Percentiles rank a stretch among this genome's conserved stretches.
Conservation (phyloP, 768 basidiomycete species). For the Sarcomyxa edulis region DNA sequence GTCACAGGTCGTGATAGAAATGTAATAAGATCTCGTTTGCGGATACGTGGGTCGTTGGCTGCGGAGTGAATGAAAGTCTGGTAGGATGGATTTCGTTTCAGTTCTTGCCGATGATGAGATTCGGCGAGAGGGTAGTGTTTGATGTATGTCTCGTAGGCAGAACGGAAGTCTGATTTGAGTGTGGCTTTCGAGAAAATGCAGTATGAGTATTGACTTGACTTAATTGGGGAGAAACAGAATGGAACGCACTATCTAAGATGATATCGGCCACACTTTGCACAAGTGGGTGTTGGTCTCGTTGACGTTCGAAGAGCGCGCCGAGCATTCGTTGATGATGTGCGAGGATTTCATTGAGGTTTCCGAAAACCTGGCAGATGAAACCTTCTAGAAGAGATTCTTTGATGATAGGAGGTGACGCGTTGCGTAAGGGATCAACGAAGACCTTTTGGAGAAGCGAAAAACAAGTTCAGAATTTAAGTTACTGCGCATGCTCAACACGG, state of each 20-base stretch:
- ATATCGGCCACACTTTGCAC: conserved; percentile 82
- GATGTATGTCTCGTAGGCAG: conserved; percentile 76
- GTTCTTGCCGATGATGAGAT: conserved; percentile 73
- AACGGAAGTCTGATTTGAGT: conserved; percentile 45
- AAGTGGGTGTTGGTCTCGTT: conserved; percentile 81
- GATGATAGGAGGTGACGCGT: conserved; percentile 63
- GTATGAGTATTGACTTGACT: conserved; percentile 13
- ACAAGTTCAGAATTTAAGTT: no score
- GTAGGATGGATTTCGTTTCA: conserved; percentile 64
- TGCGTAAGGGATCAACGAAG: conserved; percentile 62
- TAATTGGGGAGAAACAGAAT: neutral
- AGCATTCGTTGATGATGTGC: conserved; percentile 66
- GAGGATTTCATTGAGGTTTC: conserved; percentile 69
- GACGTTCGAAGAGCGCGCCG: conserved; percentile 67
- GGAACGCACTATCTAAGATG: conserved; percentile 64
- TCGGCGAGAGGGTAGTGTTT: conserved; percentile 87
- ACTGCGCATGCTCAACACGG: no score
- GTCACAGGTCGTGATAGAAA: conserved; percentile 86
- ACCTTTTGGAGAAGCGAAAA: conserved; percentile 47
- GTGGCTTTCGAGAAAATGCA: conserved; percentile 28
- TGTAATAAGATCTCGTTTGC: conserved; percentile 72
- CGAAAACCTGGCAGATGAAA: conserved; percentile 82
- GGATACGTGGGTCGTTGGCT: conserved; percentile 58
- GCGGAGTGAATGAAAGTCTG: conserved; percentile 59
- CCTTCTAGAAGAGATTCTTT: conserved; percentile 43